Evolutionary conservation across 2,329 filamentous ascomycete species (phyloP).

Genomic region (Aspergillus caelatus): DNA sequence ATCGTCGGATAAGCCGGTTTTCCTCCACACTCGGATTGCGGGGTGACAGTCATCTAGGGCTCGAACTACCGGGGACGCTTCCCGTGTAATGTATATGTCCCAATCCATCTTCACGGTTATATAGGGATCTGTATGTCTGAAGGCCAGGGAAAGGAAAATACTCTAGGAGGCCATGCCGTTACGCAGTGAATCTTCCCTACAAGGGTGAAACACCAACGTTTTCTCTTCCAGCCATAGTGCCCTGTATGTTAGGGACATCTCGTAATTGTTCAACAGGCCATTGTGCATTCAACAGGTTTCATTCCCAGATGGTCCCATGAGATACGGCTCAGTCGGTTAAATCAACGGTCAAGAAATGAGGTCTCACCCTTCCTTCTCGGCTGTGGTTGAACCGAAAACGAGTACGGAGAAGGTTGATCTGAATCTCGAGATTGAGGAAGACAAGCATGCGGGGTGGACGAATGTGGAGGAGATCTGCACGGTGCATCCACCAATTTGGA

Average conservation of each 20-base stretch:
- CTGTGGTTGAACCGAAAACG: neutral
- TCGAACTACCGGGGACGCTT: neutral
- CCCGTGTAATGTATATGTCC: neutral
- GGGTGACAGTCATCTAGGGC: neutral
- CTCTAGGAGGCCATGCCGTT: neutral
- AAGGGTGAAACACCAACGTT: neutral
- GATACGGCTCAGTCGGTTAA: neutral
- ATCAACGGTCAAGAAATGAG: neutral
- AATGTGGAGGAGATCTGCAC: neutral
- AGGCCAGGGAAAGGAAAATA: neutral
- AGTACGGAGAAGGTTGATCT: neutral
- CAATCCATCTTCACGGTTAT: neutral
- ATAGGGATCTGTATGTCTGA: neutral
- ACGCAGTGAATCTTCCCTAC: neutral
- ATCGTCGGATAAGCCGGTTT: neutral
- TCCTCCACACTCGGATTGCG: neutral
- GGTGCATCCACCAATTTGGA: neutral
- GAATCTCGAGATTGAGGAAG: neutral
- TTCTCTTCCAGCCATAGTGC: neutral
- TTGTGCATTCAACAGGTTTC: neutral
- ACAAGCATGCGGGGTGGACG: neutral
- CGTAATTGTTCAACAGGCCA: neutral
- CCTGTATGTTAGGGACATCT: neutral
- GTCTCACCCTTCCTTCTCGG: neutral
- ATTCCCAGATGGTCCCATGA: neutral